Percentiles rank a stretch among this genome's conserved stretches.
Conservation (phyloP, 2,329 filamentous ascomycete genomes). For the Fusarium coffeatum region DNA sequence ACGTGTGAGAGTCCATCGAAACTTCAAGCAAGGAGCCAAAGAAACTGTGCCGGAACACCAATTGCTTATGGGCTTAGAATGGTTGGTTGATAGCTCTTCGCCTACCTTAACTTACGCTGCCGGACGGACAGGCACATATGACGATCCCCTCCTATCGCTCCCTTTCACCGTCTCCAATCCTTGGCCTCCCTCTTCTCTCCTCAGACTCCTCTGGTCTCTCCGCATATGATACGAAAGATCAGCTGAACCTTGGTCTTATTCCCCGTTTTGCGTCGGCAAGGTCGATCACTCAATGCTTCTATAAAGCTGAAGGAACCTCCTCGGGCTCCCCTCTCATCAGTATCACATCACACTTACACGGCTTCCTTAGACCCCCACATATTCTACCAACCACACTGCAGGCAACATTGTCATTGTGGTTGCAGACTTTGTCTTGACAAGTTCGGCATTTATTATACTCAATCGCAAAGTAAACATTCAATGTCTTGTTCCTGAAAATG, state of each 20-base stretch:
- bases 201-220: not conserved
- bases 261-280: not conserved
- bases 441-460: not conserved
- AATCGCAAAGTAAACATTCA: not conserved
- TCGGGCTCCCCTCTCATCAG: constrained; percentile 13
- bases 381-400: constrained; percentile 3
- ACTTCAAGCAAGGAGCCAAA: not conserved
- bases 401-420: constrained; percentile 39
- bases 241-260: not conserved
- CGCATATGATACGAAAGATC: constrained; percentile 5
- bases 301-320: constrained; percentile 5
- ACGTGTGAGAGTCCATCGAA: not conserved
- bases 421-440: constrained; percentile 4
- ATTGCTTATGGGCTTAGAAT: constrained; percentile 6
- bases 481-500: constrained; percentile 31
- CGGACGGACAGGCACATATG: constrained; percentile 38
- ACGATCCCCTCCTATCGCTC: constrained; percentile 41
- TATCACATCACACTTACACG: constrained; percentile 38
- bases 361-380: constrained; percentile 9
- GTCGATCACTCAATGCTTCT: not conserved
- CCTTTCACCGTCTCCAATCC: constrained; percentile 24
- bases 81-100: constrained; percentile 22
- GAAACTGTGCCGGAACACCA: not conserved
- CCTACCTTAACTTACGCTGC: not conserved
- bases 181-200: constrained; percentile 1